Evolutionary conservation across 306 rosid genomes (phyloP), one percentile per base, ranked within the genome.

Genomic region (Lathyrus sativus): DNA sequence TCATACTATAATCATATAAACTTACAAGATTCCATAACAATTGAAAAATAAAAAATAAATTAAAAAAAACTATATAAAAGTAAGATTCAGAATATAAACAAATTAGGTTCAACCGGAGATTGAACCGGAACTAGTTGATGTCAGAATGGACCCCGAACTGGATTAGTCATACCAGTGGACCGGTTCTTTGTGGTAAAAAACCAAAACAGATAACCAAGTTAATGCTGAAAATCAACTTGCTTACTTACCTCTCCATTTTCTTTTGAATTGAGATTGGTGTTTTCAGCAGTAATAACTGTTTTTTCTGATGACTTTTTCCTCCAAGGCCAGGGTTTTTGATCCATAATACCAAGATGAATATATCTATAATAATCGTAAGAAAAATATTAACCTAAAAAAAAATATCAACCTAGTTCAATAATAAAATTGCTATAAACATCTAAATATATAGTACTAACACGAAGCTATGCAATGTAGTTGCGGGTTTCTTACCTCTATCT

Each of bases 301-400:
- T 88, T 91, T 81, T 88, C 97, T 4, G 88, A 74, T 46, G 96
- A 83, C 65, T 85, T 91, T 82, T 88, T 91, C 81, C 72, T 91
- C 97, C 97, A 86, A 65, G 70, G 86, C 96, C 97, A 91, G 6
- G 89, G 4, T 77, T 87, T 88, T 38, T 78, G 81, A 77, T 91
- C 97, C 97, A 91, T 91, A 63, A 64, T 68, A 7, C 6, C 26
- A 10, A 53, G 1, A 28, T 6, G 11, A 2, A 56, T 12, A 19
- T 56, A 56, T 28, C 59, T 19, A 51, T 51, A 60, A 18, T 2
- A 50, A 18, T 39, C 69, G 49, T 4, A 61, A 67, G 45, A 65
- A 66, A 58, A 33, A 22, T 4, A 50, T 9, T 11, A 39, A 41
- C 33, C 44, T 14, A 4, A 28, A 62, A 51, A 49, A 61, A 39